Evolutionary conservation across 2,329 filamentous ascomycete genomes (phyloP), one percentile per base, ranked within the genome.

Genomic region (Fusarium metavorans): DNA sequence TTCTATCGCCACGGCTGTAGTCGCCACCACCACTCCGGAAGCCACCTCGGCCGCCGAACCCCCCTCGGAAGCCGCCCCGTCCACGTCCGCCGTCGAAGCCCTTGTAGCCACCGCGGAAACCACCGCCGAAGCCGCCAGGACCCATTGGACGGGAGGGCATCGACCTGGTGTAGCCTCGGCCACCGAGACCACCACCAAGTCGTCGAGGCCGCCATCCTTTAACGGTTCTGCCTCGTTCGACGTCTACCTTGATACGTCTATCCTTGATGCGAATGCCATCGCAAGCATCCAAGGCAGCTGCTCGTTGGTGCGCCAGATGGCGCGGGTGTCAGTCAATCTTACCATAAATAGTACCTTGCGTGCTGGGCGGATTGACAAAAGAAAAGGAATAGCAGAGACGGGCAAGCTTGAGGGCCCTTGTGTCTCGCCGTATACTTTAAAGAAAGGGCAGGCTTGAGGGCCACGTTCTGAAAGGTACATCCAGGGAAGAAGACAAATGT

Each of bases 211-310:
- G 93, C 97, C 97, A 99, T 58, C 93, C 95, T 80, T 94, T 94
- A 45, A 98, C 95, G 35, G 97, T 98, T 77, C 97, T 93, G 76
- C 97, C 97, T 80, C 97, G 92, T 85, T 99, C 97, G 71, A 98
- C 96, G 82, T 99, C 97, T 80, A 98, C 95, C 81, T 98, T 91
- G 80, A 98, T 94, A 79, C 93, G 92, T 80, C 96, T 92, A 81
- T 97, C 95, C 82, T 95, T 97, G 85, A 99, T 98, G 77, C 93
- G 92, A 80, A 98, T 93, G 76, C 94, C 94, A 88, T 98, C 95
- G 82, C 89, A 92, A 77, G 88, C 85, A 80, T 92, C 97, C 88
- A 98, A 92, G 84, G 97, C 97, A 88, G 95, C 97, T 98, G 89
- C 85, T 88, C 84, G 84, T 82, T 83, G 84, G 84, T 86, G 87